A percentile compares a stretch with the other conserved stretches of the same genome.
phyloP scores from a whole-genome alignment of 2,329 filamentous ascomycete genomes.

The Phialocephala subalpina region DNA sequence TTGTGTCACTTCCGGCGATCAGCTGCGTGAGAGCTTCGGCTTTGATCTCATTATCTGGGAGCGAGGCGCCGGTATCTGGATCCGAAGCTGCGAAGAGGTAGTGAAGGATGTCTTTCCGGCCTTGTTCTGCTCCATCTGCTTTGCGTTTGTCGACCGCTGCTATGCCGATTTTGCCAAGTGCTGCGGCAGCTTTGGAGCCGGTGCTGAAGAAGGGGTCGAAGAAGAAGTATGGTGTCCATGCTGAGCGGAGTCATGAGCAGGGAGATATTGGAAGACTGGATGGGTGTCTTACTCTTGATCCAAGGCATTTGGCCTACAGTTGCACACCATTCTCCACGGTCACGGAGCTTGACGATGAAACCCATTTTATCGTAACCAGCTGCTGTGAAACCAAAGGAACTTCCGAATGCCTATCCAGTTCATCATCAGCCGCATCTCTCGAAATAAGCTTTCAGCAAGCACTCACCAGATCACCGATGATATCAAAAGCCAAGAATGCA shows the following conservation, averaged over 20 bases:
- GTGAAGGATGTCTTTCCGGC: constrained; percentile 3
- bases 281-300: constrained; percentile 4
- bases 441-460: neutral
- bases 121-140: neutral
- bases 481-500: constrained; percentile 7
- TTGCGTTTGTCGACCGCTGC: constrained; percentile 5
- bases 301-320: constrained; percentile 2
- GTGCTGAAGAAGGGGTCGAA: constrained; percentile 8
- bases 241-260: neutral
- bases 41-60: constrained; percentile 9
- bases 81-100: constrained; percentile 4
- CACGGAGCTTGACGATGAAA: neutral
- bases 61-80: neutral
- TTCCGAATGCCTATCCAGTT: constrained; percentile 3
- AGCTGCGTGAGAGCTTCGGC: neutral
- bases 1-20: constrained; percentile 3
- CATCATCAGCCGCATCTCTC: neutral
- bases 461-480: constrained; percentile 6
- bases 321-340: constrained; percentile 1
- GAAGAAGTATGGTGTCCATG: constrained; percentile 8
- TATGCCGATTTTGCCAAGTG: neutral
- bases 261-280: neutral
- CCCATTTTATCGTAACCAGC: constrained; percentile 2
- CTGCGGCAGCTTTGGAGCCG: constrained; percentile 7
- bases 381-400: neutral